A percentile compares a stretch with the other conserved stretches of the same genome.
phyloP scores from a whole-genome alignment of 1,139 yeast genomes.

The Zygosaccharomyces pseudobailii region DNA sequence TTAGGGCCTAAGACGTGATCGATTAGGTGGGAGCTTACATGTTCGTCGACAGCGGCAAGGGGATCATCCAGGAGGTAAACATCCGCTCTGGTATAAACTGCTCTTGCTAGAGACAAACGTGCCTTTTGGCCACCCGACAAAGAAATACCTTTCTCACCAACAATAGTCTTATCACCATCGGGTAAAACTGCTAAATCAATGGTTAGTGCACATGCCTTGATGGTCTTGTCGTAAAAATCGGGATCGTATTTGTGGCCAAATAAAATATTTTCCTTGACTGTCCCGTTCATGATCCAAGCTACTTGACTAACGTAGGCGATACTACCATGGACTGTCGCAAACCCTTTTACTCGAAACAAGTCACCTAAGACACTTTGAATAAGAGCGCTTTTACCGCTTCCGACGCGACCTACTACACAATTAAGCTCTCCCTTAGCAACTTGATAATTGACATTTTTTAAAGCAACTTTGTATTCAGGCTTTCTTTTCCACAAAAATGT shows the following conservation, averaged over 20 bases:
- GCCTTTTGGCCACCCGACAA: constrained; percentile 98
- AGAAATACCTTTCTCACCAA: constrained; percentile 96
- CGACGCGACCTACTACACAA: constrained; percentile 91
- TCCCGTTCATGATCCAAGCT: constrained; percentile 96
- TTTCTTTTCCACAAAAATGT: constrained; percentile 86
- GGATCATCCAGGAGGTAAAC: constrained; percentile 86
- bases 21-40: constrained; percentile 81
- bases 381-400: constrained; percentile 86
- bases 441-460: constrained; percentile 60
- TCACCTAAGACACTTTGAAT: constrained; percentile 85
- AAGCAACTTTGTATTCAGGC: constrained; percentile 72
- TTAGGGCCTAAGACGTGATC: constrained; percentile 74
- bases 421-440: constrained; percentile 78
- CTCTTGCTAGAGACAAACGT: constrained; percentile 85
- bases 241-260: constrained; percentile 86
- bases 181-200: constrained; percentile 75
- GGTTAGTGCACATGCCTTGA: constrained; percentile 85
- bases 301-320: constrained; percentile 89
- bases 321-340: constrained; percentile 67
- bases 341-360: constrained; percentile 72
- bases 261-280: constrained; percentile 81
- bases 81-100: constrained; percentile 93
- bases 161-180: constrained; percentile 85
- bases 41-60: constrained; percentile 93
- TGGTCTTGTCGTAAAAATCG: constrained; percentile 68